Conservation (phyloP, 2,329 filamentous ascomycete genomes). For the Tolypocladium inflatum region DNA sequence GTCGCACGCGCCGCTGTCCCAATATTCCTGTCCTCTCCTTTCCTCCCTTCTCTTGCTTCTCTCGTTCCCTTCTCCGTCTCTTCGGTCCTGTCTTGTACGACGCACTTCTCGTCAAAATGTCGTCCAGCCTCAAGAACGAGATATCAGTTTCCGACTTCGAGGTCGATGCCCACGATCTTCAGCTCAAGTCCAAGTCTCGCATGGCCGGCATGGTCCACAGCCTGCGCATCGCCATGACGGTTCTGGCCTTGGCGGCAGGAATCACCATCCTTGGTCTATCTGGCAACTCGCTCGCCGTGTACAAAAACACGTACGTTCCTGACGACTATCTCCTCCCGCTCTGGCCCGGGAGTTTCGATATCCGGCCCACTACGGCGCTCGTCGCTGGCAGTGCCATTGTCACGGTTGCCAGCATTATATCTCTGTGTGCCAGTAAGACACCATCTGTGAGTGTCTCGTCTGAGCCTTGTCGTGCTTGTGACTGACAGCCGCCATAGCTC, state of each 20-base stretch:
- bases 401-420: conserved; percentile 34
- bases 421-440: conserved; percentile 39
- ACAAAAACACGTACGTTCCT: conserved; percentile 42
- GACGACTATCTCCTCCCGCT: conserved; percentile 39
- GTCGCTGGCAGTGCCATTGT: conserved; percentile 42
- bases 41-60: conserved; percentile 1
- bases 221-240: conserved; percentile 36
- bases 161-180: conserved; percentile 27
- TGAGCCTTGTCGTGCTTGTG: neutral
- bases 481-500: conserved; percentile 6
- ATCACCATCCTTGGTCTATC: conserved; percentile 45
- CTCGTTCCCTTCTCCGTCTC: neutral
- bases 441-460: conserved; percentile 32
- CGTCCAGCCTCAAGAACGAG: conserved; percentile 25
- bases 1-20: neutral
- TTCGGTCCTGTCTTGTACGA: neutral
- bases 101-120: conserved; percentile 9
- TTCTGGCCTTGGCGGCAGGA: conserved; percentile 39
- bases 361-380: conserved; percentile 46
- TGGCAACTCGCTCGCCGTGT: conserved; percentile 43
- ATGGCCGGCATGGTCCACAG: conserved; percentile 31
- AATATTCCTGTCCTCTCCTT: too few species aligned
- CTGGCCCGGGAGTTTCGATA: conserved; percentile 49
- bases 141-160: conserved; percentile 39
- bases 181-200: conserved; percentile 27